These are phyloP conservation scores for Lasiodiplodia sp. DNA, from an alignment of 2,329 filamentous ascomycete species.

Conservation along the genomic window DNA sequence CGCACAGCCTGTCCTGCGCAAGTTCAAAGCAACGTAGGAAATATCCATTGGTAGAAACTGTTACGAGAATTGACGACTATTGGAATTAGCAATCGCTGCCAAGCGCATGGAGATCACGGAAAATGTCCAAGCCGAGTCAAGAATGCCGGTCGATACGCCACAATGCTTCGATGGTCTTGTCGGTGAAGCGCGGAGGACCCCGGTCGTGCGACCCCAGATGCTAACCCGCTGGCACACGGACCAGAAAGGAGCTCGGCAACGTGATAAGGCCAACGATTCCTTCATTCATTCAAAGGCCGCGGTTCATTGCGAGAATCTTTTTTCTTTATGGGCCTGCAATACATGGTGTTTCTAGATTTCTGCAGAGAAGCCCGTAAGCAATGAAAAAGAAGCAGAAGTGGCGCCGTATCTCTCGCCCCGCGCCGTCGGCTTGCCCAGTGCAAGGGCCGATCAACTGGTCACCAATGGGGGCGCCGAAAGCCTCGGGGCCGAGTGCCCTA, in stretches of 20 bases:
- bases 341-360: not conserved
- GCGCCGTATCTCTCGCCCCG: not conserved
- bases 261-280: not conserved
- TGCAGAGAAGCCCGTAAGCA: not conserved
- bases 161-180: conserved; percentile 11
- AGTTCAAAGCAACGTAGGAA: no score
- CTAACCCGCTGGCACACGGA: not conserved
- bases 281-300: not conserved
- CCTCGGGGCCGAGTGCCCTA: conserved; percentile 6
- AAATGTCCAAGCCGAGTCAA: conserved; percentile 5
- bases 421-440: conserved; percentile 4
- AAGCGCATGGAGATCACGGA: not conserved
- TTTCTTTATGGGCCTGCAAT: no score
- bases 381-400: not conserved
- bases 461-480: conserved; percentile 1
- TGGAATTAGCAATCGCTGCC: not conserved
- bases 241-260: not conserved
- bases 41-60: not conserved
- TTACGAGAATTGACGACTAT: conserved; percentile 12
- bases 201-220: conserved; percentile 25
- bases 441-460: conserved; percentile 4
- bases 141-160: conserved; percentile 14
- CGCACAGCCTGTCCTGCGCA: no score
- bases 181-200: conserved; percentile 14
- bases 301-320: not conserved